Base-by-base conservation (phyloP, 164 flowering plant genomes). In the Magnolia kwangsiensis region DNA sequence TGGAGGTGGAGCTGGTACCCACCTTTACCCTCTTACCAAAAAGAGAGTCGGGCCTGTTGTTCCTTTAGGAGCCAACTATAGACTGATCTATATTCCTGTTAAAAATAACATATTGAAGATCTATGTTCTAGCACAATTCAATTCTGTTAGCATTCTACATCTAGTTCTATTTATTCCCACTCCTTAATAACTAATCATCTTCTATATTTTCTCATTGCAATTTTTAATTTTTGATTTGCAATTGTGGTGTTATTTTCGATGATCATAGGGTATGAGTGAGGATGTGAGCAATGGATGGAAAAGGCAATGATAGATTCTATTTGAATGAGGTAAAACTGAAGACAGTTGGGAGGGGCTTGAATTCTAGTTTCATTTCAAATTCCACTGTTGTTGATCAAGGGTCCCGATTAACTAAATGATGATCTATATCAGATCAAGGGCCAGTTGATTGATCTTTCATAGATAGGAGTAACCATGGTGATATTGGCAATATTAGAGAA, bases 21-120 rank as follows among this genome's bases (percentile, higher is more conserved):
- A 95, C 0, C 84, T 94, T 4, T 94, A 91, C 80, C 98, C 96
- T 8, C 92, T 94, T 13, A 94, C 97, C 2, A 94, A 92, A 85
- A 91, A 90, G 85, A 86, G 98, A 70, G 95, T 95, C 7, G 90
- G 91, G 67, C 96, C 97, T n/a, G 98, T 95, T 66, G 97, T 94
- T 77, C 97, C 98, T 23, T 66, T 91, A n/a, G 94, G 91, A 69
- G 98, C 93, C 63, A 92, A 91, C 58, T 92, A 94, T 82, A 88
- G 98, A 83, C 84, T 92, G 74, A 92, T 94, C 65, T 97, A 94
- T 73, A 88, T 92, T 72, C 92, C 94, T 1, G 95, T 94, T 18
- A 94, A 96, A 83, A 94, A 94, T 76, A 92, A 90, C 82, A 82
- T 94, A 55, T 82, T 88, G 1, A 94, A 94, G 83, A 92, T 90